These are phyloP conservation scores for Neofusicoccum ribis DNA, from an alignment of 2,329 filamentous ascomycete species.

Conservation along the genomic window DNA sequence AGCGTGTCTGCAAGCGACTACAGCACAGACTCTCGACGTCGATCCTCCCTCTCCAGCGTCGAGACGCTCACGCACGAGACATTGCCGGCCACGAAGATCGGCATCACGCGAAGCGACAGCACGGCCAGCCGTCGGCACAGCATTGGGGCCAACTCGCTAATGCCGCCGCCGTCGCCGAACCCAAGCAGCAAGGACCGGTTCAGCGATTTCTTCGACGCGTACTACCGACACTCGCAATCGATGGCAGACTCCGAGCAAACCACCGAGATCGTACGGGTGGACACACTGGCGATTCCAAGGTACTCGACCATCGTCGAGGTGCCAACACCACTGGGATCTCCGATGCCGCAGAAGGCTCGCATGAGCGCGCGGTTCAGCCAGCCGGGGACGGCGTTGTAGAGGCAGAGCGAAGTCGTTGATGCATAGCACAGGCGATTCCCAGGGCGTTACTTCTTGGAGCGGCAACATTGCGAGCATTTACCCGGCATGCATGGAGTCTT, in stretches of 20 bases:
- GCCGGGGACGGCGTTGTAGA: neutral
- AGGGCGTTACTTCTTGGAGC: neutral
- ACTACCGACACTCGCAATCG: conserved; percentile 35
- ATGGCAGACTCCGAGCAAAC: conserved; percentile 14
- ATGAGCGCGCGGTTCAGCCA: neutral
- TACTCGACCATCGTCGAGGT: conserved; percentile 33
- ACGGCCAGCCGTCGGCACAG: neutral
- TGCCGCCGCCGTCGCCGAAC: neutral
- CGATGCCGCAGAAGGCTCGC: neutral
- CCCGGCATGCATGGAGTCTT: neutral
- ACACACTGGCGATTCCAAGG: conserved; percentile 23
- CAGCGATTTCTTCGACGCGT: conserved; percentile 43
- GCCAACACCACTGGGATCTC: conserved; percentile 25
- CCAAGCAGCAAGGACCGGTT: conserved; percentile 27
- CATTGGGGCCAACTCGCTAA: neutral
- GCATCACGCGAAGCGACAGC: neutral
- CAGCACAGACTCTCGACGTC: conserved; percentile 5
- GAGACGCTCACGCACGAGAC: conserved; percentile 3
- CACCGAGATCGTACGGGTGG: conserved; percentile 22
- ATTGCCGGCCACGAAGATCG: neutral
- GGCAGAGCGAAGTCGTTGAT: neutral
- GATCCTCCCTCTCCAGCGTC: neutral
- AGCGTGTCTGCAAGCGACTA: conserved; percentile 1
- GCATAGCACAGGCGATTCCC: conserved; percentile 8
- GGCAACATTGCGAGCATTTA: neutral